Evolutionary conservation across 1,139 yeast species (phyloP).

Genomic region (Yamadazyma friedrichii): DNA sequence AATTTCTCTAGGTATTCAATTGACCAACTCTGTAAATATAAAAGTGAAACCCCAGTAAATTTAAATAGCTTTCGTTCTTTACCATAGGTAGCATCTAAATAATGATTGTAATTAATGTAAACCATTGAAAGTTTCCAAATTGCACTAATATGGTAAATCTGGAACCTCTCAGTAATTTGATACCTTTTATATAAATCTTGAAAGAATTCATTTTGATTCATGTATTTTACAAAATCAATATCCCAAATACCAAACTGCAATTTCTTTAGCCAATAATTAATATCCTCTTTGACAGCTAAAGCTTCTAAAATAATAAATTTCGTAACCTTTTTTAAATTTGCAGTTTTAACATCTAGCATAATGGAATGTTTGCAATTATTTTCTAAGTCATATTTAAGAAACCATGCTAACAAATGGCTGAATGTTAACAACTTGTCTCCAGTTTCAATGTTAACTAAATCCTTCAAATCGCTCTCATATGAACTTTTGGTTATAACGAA

Average conservation of each 20-base stretch:
- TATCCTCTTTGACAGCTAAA: conserved; percentile 45
- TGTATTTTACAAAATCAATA: conserved; percentile 57
- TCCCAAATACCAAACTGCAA: conserved; percentile 85
- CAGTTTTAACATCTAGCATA: conserved; percentile 81
- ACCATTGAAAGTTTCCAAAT: conserved; percentile 35
- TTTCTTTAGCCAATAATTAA: conserved; percentile 64
- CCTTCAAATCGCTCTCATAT: conserved; percentile 41
- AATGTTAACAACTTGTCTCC: conserved; percentile 66
- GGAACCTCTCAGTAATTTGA: conserved; percentile 24
- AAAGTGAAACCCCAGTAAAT: conserved; percentile 38
- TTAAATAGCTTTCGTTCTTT: conserved; percentile 26
- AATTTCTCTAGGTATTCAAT: conserved; percentile 33
- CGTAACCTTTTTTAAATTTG: conserved; percentile 61
- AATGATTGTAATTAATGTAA: conserved; percentile 37
- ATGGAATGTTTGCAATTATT: conserved; percentile 30
- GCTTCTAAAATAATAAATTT: conserved; percentile 52
- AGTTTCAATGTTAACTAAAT: conserved; percentile 51
- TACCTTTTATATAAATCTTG: conserved; percentile 22
- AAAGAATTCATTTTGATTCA: conserved; percentile 41
- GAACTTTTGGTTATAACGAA: conserved; percentile 39
- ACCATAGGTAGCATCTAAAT: conserved; percentile 25
- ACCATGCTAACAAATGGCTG: conserved; percentile 59
- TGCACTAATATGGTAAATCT: conserved; percentile 36
- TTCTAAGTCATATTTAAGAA: conserved; percentile 34
- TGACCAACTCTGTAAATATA: conserved; percentile 43